These are phyloP conservation scores for Colletotrichum eleusines DNA, from an alignment of 2,329 filamentous ascomycete genomes.

Conservation along the genomic window DNA sequence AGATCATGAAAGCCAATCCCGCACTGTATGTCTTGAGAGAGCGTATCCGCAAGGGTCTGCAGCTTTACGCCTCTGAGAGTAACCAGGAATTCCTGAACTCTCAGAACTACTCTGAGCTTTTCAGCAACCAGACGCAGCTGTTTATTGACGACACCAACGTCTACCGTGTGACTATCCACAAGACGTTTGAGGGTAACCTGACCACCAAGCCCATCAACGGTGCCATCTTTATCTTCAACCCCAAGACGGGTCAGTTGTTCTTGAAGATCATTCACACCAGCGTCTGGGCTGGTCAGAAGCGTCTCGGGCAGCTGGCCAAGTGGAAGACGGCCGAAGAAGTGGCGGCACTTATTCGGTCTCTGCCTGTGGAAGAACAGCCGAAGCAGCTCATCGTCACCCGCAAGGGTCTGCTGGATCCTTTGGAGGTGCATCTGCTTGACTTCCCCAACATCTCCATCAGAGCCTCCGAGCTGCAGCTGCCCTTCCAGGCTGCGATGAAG, in stretches of 20 bases:
- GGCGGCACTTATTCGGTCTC: slow-evolving; percentile 91
- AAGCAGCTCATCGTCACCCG: slow-evolving; percentile 98
- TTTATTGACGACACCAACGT: slow-evolving; percentile 99
- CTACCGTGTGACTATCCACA: slow-evolving; percentile 99
- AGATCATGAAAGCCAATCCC: slow-evolving; percentile 99
- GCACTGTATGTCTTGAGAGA: slow-evolving; percentile 96
- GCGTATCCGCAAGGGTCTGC: slow-evolving; percentile 97
- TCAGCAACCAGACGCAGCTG: slow-evolving; percentile 98
- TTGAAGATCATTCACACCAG: slow-evolving; percentile 99
- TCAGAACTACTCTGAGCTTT: slow-evolving; percentile 98
- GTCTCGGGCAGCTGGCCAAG: slow-evolving; percentile 96
- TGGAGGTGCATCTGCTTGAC: slow-evolving; percentile 96
- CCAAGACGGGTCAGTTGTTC: slow-evolving; percentile 97
- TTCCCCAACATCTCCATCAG: slow-evolving; percentile 99
- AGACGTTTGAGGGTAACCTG: slow-evolving; percentile 98
- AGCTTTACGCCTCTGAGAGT: slow-evolving; percentile 97
- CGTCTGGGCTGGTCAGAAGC: slow-evolving; percentile 99
- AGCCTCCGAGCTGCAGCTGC: slow-evolving; percentile 94
- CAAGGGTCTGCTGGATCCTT: slow-evolving; percentile 95
- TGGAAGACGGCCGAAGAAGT: slow-evolving; percentile 99
- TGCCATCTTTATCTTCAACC: slow-evolving; percentile 99
- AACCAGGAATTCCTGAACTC: slow-evolving; percentile 99
- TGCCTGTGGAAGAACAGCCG: slow-evolving; percentile 97
- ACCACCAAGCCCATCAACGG: slow-evolving; percentile 99
- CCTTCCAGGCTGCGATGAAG: slow-evolving; percentile 99